Base-by-base conservation (phyloP, 768 basidiomycete genomes). In the Butyriboletus loyo region DNA sequence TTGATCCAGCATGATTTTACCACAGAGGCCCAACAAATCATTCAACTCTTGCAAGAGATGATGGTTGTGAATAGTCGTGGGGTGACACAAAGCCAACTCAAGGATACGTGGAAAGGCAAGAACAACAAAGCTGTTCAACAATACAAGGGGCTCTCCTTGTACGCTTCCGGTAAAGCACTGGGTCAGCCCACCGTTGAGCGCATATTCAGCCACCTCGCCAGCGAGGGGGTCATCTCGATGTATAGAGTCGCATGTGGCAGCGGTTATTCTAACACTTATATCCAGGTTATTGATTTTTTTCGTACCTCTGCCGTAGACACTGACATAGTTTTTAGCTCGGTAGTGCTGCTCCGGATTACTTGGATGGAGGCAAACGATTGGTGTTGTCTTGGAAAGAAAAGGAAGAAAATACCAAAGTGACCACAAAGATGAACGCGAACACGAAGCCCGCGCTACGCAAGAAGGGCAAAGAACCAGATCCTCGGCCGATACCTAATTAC, bases 31-130 rank as follows among this genome's bases (percentile, higher is more conserved):
- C 69, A 67, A 31, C 70, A 76, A 19, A 77, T 83, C n/a, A 70
- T 93, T 32, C 66, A 68, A 22, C 73, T 94, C n/a, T 74, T 89
- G 13, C 65, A 79, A 52, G 60, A 66, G 25, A 67, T 88, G 58
- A 58, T 69, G 32, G 57, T 68, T 8, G 59, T 64, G n/a, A 73
- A 78, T n/a, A 40, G 30, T 36, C 66, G 81, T 36, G 72, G 79
- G 8, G 73, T 89, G 44, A 89, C 92, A 4, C 69, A 82, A 45
- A 64, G 71, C 22, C 81, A 84, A 39, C 80, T 85, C 54, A 75
- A 80, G 34, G 77, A 78, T 28, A 78, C 86, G 19, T 84, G 88
- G 70, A 76, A 80, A 19, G 94, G 94, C 4, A 76, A 79, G 38
- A 83, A 80, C 42, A 57, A 58, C 46, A 73, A 66, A 24, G 61